Conservation (phyloP, 306 rosid species). For the Vigna mungo region DNA sequence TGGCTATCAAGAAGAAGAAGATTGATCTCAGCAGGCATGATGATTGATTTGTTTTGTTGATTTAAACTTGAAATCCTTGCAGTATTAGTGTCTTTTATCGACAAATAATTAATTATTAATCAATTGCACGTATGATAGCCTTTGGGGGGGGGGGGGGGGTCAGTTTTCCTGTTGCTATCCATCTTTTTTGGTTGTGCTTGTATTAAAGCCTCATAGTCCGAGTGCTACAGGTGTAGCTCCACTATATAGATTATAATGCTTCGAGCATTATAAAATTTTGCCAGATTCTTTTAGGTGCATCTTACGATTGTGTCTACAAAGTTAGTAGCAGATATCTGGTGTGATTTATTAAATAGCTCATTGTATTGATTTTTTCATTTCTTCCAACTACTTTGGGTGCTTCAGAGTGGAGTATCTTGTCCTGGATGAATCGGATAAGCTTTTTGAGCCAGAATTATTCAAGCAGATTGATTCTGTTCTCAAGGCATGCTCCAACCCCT, state of each 20-base stretch:
- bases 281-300: slow-evolving; percentile 15
- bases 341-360: slow-evolving; percentile 17
- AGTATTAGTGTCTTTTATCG: too few species aligned
- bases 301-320: not conserved
- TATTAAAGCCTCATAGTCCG: not conserved
- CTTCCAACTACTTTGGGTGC: slow-evolving; percentile 36
- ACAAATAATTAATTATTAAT: too few species aligned
- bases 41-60: too few species aligned
- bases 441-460: slow-evolving; percentile 85
- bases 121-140: too few species aligned
- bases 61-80: too few species aligned
- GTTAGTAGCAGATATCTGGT: slow-evolving; percentile 13
- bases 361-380: slow-evolving; percentile 34
- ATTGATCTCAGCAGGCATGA: slow-evolving; percentile 64
- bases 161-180: too few species aligned
- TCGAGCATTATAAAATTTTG: not conserved
- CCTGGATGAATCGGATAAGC: slow-evolving; percentile 95
- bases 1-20: slow-evolving; percentile 63
- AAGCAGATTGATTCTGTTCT: slow-evolving; percentile 83
- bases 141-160: too few species aligned
- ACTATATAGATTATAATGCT: not conserved
- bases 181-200: too few species aligned
- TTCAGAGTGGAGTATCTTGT: slow-evolving; percentile 93
- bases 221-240: slow-evolving; percentile 20
- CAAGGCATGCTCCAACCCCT: slow-evolving; percentile 94